phyloP scores from a whole-genome alignment of 768 basidiomycete genomes.

The Hericium rajendrae region DNA sequence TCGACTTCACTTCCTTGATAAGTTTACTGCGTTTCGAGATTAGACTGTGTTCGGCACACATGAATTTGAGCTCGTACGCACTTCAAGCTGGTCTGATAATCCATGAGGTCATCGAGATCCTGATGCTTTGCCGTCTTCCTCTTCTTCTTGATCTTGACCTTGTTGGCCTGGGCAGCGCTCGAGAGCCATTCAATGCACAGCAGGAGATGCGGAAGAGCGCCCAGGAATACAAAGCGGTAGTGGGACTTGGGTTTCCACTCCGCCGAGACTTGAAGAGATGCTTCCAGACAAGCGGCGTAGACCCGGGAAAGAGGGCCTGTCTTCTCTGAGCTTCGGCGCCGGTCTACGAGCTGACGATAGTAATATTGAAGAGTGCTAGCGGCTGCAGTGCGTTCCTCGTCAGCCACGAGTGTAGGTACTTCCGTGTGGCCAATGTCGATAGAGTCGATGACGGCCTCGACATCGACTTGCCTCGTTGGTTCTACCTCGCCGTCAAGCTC shows the following conservation, averaged over 20 bases:
- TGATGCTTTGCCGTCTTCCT: not conserved
- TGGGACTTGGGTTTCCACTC: not conserved
- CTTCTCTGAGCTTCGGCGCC: too few species aligned
- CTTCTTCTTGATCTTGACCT: constrained; percentile 4
- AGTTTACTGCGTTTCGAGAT: not conserved
- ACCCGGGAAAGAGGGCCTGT: too few species aligned
- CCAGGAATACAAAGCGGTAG: constrained; percentile 11
- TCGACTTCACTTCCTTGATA: too few species aligned
- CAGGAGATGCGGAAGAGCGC: constrained; percentile 11
- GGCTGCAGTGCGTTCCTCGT: constrained; percentile 1
- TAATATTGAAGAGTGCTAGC: too few species aligned
- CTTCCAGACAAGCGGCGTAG: too few species aligned
- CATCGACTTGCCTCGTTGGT: not conserved
- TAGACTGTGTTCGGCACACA: not conserved
- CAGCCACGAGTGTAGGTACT: not conserved
- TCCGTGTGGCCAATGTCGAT: not conserved
- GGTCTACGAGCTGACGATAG: too few species aligned
- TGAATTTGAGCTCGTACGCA: not conserved
- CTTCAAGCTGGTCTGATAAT: not conserved
- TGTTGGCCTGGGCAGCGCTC: constrained; percentile 1
- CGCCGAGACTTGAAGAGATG: too few species aligned
- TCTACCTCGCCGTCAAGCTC: constrained; percentile 9
- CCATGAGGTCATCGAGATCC: constrained; percentile 8
- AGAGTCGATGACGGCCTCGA: constrained; percentile 1
- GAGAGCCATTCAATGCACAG: constrained; percentile 3